A percentile compares a stretch with the other conserved stretches of the same genome.
phyloP scores from a whole-genome alignment of 805 yeast species.

The Spencermartinsiella europaea region DNA sequence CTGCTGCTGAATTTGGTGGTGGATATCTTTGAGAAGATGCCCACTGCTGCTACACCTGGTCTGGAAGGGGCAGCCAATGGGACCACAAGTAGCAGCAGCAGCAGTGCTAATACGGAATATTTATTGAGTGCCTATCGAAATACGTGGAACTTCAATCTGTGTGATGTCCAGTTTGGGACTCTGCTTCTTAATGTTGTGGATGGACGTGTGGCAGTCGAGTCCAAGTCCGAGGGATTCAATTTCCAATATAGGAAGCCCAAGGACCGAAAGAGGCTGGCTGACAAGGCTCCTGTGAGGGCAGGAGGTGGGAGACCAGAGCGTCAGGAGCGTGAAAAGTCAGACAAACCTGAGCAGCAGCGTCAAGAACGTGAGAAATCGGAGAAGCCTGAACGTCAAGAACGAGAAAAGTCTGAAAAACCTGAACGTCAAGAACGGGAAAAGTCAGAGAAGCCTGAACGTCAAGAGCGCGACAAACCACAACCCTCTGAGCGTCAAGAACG shows the following conservation, averaged over 20 bases:
- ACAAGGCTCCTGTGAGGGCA: not conserved
- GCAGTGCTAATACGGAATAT: slow-evolving; percentile 48
- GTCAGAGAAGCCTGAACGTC: not conserved
- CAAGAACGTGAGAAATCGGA: not conserved
- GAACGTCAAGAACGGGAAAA: not conserved
- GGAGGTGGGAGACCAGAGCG: not conserved
- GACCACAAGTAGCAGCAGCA: not conserved
- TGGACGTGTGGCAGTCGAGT: slow-evolving; percentile 49
- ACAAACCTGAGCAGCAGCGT: not conserved
- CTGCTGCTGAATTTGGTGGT: slow-evolving; percentile 51
- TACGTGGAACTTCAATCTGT: slow-evolving; percentile 71
- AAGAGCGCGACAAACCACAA: not conserved
- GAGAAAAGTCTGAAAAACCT: not conserved
- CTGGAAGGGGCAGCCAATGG: slow-evolving; percentile 2
- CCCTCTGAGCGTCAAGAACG: not conserved
- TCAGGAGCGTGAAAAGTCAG: not conserved
- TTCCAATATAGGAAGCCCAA: slow-evolving; percentile 43
- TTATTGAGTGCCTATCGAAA: slow-evolving; percentile 63
- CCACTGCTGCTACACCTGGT: slow-evolving; percentile 13
- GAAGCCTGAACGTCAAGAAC: not conserved
- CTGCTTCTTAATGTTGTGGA: slow-evolving; percentile 40
- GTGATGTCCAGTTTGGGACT: slow-evolving; percentile 53
- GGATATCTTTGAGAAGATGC: slow-evolving; percentile 54
- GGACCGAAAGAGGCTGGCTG: slow-evolving; percentile 1
- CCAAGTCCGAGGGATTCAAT: slow-evolving; percentile 58